phyloP scores from a whole-genome alignment of 441 rosid species.

The Euphorbia celastroides region DNA sequence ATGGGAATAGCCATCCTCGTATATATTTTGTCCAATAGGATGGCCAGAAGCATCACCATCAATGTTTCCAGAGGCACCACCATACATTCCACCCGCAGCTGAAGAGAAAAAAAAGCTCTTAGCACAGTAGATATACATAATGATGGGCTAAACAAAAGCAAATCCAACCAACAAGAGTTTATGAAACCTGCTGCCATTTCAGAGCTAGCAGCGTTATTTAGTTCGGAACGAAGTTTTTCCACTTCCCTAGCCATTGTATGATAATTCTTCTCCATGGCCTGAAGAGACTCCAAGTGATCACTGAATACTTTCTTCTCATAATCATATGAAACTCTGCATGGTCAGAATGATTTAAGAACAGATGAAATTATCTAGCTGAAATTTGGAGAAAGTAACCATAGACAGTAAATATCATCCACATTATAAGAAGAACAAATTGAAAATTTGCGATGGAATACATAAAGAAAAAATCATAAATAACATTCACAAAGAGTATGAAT shows the following conservation, averaged over 20 bases:
- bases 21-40: constrained; percentile 40
- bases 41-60: constrained; percentile 50
- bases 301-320: constrained; percentile 80
- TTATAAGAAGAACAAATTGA: not conserved
- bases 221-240: constrained; percentile 76
- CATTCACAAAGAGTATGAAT: not conserved
- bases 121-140: not conserved
- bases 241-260: constrained; percentile 83
- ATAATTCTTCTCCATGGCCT: constrained; percentile 86
- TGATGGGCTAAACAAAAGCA: constrained; percentile 4
- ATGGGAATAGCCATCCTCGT: constrained; percentile 56
- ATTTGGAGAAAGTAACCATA: not conserved
- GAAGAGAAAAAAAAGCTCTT: constrained; percentile 18
- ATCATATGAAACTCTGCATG: constrained; percentile 75
- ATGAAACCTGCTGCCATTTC: constrained; percentile 42
- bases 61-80: constrained; percentile 41
- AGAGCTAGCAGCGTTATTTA: constrained; percentile 47
- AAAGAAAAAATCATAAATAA: not conserved
- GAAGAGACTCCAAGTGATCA: constrained; percentile 93
- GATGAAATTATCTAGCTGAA: not conserved
- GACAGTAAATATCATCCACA: not conserved
- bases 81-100: constrained; percentile 52
- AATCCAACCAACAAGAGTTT: constrained; percentile 1
- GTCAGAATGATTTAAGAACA: constrained; percentile 13
- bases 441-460: not conserved